Evolutionary conservation across 2,329 filamentous ascomycete species (phyloP).

Genomic region (Talaromyces sp.): DNA sequence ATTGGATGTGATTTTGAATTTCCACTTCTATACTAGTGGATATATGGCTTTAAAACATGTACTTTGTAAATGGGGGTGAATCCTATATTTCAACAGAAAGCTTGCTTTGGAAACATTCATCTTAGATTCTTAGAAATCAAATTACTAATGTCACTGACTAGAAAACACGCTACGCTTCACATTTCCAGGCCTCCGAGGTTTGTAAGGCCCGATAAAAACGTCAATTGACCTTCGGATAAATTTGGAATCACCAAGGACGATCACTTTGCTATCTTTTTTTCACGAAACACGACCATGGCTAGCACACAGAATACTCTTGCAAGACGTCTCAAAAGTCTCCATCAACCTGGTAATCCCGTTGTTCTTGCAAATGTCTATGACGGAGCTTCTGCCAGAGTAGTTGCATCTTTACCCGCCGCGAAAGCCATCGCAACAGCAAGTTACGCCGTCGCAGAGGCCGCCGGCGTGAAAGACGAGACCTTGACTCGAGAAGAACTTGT

Average conservation of each 20-base stretch:
- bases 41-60: neutral
- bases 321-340: neutral
- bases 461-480: conserved; percentile 48
- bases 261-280: neutral
- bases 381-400: neutral
- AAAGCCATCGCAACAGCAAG: conserved; percentile 51
- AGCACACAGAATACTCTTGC: neutral
- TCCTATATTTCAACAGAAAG: neutral
- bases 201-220: neutral
- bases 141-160: neutral
- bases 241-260: neutral
- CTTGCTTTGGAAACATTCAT: neutral
- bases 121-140: neutral
- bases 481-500: conserved; percentile 54
- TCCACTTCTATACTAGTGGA: neutral
- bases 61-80: neutral
- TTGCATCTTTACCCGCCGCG: conserved; percentile 16
- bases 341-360: neutral
- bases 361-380: conserved; percentile 1
- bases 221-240: neutral
- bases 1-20: neutral
- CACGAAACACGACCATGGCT: neutral
- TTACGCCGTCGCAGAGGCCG: conserved; percentile 49
- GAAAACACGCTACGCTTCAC: neutral
- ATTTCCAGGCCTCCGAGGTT: neutral